Evolutionary conservation across 202 grass and related monocot species (phyloP).

Genomic region (Schoenoplectus tabernaemontani): DNA sequence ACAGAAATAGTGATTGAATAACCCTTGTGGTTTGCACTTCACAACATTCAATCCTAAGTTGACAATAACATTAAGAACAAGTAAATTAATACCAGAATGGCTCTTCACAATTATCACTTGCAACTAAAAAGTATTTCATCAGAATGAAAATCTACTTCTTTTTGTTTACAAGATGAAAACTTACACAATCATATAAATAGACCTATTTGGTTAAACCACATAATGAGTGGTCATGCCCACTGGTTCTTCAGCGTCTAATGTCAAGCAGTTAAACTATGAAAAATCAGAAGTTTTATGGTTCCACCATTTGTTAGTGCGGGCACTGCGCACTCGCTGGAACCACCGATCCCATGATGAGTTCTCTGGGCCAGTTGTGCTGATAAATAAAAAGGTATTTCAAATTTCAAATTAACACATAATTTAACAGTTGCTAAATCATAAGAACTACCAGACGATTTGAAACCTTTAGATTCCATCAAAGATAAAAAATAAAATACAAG

Average conservation of each 20-base stretch:
- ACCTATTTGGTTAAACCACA: neutral
- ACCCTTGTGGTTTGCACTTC: neutral
- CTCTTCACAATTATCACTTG: slow-evolving; percentile 5
- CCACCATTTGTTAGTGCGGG: slow-evolving; percentile 91
- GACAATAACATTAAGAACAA: slow-evolving; percentile 6
- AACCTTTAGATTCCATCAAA: neutral
- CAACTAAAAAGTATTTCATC: neutral
- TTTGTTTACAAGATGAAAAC: slow-evolving; percentile 19
- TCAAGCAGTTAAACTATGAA: slow-evolving; percentile 32
- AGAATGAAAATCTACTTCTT: neutral
- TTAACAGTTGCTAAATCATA: neutral
- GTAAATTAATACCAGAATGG: slow-evolving; percentile 6
- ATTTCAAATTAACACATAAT: neutral
- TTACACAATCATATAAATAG: slow-evolving; percentile 17
- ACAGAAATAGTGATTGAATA: neutral
- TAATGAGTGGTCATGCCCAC: neutral
- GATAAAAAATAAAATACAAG: neutral
- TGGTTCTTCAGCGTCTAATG: neutral
- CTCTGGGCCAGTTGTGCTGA: slow-evolving; percentile 77
- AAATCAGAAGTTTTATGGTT: slow-evolving; percentile 60
- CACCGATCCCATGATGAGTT: slow-evolving; percentile 86
- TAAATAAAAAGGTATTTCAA: neutral
- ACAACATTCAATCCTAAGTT: slow-evolving; percentile 1
- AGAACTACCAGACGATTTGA: neutral
- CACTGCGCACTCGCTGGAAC: slow-evolving; percentile 85